Evolutionary conservation across 805 yeast genomes (phyloP).

Genomic region (Saccharomycopsis vini): DNA sequence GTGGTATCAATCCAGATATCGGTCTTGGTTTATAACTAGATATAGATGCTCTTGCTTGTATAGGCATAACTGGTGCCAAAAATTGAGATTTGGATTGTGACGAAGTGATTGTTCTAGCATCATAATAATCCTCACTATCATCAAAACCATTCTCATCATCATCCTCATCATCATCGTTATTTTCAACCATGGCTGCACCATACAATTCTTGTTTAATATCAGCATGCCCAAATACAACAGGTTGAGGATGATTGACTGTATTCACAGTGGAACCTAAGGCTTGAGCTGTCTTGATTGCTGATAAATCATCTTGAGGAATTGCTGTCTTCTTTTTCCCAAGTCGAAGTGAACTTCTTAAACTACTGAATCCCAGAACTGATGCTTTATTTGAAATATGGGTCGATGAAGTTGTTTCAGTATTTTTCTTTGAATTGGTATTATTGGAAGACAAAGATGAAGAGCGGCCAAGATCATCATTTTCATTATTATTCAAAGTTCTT

Average conservation of each 20-base stretch:
- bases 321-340: not conserved
- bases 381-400: not conserved
- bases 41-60: not conserved
- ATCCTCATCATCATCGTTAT: slow-evolving; percentile 11
- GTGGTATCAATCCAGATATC: not conserved
- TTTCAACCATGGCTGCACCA: slow-evolving; percentile 11
- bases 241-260: slow-evolving; percentile 1
- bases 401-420: not conserved
- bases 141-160: not conserved
- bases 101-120: not conserved
- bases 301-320: not conserved
- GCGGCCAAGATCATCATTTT: no score
- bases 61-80: not conserved
- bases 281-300: slow-evolving; percentile 9
- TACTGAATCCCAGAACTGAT: not conserved
- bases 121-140: not conserved
- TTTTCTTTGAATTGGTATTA: no score
- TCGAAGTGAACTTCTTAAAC: not conserved
- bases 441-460: not conserved
- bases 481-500: no score
- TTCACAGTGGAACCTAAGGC: slow-evolving; percentile 13
- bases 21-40: not conserved
- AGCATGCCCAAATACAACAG: slow-evolving; percentile 13
- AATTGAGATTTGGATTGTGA: not conserved
- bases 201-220: slow-evolving; percentile 6